These are phyloP conservation scores for apple (Malus domestica) DNA, from an alignment of 306 rosid genomes.

Conservation along the genomic window ASM211411v1 NC_041804.1:13359001-13359500, in stretches of 20 bases:
- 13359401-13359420: background rate
- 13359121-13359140: constrained; percentile 52
- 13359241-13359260: constrained; percentile 31
- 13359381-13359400: background rate
- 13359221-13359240: constrained; percentile 13
- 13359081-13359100: constrained; percentile 86
- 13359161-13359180: constrained; percentile 22
- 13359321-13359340: background rate
- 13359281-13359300: constrained; percentile 51
- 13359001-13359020: constrained; percentile 65
- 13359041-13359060: constrained; percentile 83
- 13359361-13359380: background rate
- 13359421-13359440: background rate
- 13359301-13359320: constrained; percentile 40
- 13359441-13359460: too few species aligned
- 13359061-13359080: constrained; percentile 89
- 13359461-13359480: too few species aligned
- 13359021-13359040: constrained; percentile 96
- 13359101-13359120: constrained; percentile 68
- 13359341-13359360: too few species aligned
- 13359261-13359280: constrained; percentile 30
- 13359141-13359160: constrained; percentile 10
- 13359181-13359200: constrained; percentile 30
- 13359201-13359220: constrained; percentile 37
- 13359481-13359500: too few species aligned